Percentiles rank a stretch among this genome's conserved stretches.
phyloP scores from a whole-genome alignment of 306 rosid genomes.

The Prunus armeniaca region DNA sequence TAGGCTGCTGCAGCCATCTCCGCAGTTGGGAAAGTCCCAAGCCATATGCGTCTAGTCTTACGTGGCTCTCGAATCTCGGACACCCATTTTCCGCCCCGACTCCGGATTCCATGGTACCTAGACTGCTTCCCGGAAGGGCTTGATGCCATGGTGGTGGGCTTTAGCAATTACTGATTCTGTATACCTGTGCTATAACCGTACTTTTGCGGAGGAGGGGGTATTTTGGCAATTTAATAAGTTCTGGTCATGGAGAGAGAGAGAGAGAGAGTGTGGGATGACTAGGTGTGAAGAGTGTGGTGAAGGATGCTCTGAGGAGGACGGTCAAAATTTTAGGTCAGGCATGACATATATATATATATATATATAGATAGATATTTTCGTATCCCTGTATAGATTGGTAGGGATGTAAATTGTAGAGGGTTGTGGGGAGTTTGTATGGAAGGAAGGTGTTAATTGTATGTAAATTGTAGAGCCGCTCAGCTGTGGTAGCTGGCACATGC shows the following conservation, averaged over 20 bases:
- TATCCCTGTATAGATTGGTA: no score
- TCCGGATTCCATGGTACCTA: slow-evolving; percentile 59
- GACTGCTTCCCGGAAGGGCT: slow-evolving; percentile 51
- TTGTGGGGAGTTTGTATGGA: neutral
- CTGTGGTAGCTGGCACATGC: no score
- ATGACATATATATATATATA: no score
- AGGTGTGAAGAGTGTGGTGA: no score
- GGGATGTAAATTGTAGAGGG: neutral
- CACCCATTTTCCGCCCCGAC: slow-evolving; percentile 83
- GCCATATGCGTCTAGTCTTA: slow-evolving; percentile 76
- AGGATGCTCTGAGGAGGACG: no score
- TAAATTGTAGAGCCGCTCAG: no score
- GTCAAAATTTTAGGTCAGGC: no score
- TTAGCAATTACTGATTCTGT: neutral
- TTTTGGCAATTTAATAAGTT: neutral
- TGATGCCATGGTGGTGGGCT: slow-evolving; percentile 41
- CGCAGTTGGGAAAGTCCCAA: slow-evolving; percentile 62
- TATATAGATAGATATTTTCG: neutral
- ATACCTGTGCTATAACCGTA: no score
- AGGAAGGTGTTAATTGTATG: neutral
- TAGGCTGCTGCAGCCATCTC: slow-evolving; percentile 95
- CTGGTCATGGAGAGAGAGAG: neutral
- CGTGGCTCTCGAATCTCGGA: slow-evolving; percentile 92
- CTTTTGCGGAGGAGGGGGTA: no score
- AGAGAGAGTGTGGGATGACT: neutral